Evolutionary conservation across 2,329 filamentous ascomycete genomes (phyloP).

Genomic region (Fusarium floridanum): DNA sequence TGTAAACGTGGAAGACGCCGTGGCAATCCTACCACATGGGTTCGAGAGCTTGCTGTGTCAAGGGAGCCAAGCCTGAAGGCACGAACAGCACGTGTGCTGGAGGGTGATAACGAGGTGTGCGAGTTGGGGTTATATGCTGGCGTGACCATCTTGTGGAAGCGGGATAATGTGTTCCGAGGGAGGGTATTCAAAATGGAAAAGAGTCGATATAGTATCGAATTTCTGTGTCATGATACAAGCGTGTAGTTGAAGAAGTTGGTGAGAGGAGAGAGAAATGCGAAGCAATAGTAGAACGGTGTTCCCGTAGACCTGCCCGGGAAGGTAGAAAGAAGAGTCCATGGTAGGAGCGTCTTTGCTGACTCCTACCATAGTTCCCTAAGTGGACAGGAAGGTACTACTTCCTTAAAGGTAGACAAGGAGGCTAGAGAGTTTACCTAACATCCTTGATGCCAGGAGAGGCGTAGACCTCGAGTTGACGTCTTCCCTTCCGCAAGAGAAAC

Average conservation of each 20-base stretch:
- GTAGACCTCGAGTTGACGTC: slow-evolving; percentile 84
- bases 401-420: background rate
- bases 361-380: background rate
- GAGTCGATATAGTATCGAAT: slow-evolving; percentile 5
- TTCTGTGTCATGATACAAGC: slow-evolving; percentile 23
- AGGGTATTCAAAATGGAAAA: slow-evolving; percentile 40
- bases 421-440: slow-evolving; percentile 57
- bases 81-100: slow-evolving; percentile 21
- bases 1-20: slow-evolving; percentile 43
- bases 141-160: slow-evolving; percentile 45
- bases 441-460: slow-evolving; percentile 85
- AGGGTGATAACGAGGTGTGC: slow-evolving; percentile 34
- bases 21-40: slow-evolving; percentile 46
- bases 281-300: background rate
- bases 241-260: slow-evolving; percentile 20
- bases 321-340: background rate
- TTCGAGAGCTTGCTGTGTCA: slow-evolving; percentile 39
- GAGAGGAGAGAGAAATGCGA: background rate
- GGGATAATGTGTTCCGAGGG: slow-evolving; percentile 33
- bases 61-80: slow-evolving; percentile 30
- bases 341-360: background rate
- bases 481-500: slow-evolving; percentile 84
- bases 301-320: slow-evolving; percentile 7
- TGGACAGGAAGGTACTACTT: background rate
- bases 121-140: slow-evolving; percentile 47